These are phyloP conservation scores for Alternaria angustiovoidea DNA, from an alignment of 2,329 filamentous ascomycete genomes.

Conservation along the genomic window DNA sequence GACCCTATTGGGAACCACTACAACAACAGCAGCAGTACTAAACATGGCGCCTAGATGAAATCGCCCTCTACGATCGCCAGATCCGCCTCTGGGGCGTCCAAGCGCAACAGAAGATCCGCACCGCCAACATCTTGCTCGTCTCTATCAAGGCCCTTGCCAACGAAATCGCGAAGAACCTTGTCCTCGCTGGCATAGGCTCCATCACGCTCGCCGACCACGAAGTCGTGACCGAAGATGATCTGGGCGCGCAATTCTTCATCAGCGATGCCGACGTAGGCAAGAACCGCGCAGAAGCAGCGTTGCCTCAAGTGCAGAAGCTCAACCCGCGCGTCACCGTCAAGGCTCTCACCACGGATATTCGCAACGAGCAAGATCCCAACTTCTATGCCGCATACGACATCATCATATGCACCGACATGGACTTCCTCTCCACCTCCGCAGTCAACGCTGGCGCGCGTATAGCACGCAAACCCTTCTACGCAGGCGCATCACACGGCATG, in stretches of 20 bases:
- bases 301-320: conserved; percentile 78
- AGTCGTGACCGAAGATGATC: conserved; percentile 76
- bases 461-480: conserved; percentile 84
- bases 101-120: conserved; percentile 89
- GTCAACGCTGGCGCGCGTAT: conserved; percentile 89
- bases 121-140: conserved; percentile 87
- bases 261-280: conserved; percentile 75
- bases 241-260: conserved; percentile 76
- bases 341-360: conserved; percentile 72
- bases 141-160: conserved; percentile 87
- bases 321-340: conserved; percentile 86
- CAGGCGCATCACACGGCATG: conserved; percentile 83
- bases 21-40: conserved; percentile 7
- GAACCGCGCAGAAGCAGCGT: conserved; percentile 84
- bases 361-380: conserved; percentile 66
- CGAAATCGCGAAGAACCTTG: conserved; percentile 96
- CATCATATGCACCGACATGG: conserved; percentile 87
- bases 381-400: conserved; percentile 85
- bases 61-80: conserved; percentile 95
- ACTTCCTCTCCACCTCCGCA: conserved; percentile 74
- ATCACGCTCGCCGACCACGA: conserved; percentile 87
- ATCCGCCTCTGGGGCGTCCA: conserved; percentile 97
- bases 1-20: not conserved
- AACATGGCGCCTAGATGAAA: conserved; percentile 72
- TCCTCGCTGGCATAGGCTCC: conserved; percentile 89